These are phyloP conservation scores for Podila horticola DNA, from an alignment of 192 early-diverging fungal species.

Conservation along the genomic window DNA sequence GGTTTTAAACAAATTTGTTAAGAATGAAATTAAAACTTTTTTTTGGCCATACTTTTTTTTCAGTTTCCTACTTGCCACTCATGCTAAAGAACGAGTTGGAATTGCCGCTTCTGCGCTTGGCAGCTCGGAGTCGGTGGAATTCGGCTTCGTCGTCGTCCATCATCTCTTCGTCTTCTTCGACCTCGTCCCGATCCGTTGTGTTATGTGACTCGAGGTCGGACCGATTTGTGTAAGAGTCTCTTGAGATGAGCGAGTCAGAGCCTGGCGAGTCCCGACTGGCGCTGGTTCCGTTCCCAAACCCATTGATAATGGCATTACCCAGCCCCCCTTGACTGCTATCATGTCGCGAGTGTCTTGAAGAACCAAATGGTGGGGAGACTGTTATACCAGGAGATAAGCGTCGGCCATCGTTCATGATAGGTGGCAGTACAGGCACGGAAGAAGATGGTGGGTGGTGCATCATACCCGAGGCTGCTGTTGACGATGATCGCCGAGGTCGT, in stretches of 20 bases:
- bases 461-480: conserved; percentile 23
- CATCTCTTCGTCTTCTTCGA: conserved; percentile 25
- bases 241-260: conserved; percentile 33
- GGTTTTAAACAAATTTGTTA: too few relatives aligned
- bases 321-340: conserved; percentile 18
- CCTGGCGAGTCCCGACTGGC: conserved; percentile 35
- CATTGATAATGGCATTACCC: neutral
- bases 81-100: conserved; percentile 19
- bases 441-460: conserved; percentile 4
- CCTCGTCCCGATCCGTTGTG: conserved; percentile 10
- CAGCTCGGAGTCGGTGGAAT: conserved; percentile 12
- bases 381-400: conserved; percentile 33
- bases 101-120: conserved; percentile 39
- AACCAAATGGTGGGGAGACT: conserved; percentile 20
- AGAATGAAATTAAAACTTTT: too few relatives aligned
- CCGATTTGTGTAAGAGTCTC: conserved; percentile 19
- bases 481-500: conserved; percentile 35
- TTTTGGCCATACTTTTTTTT: too few relatives aligned
- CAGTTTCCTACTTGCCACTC: conserved; percentile 18
- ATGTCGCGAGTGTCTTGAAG: conserved; percentile 26
- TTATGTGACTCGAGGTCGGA: conserved; percentile 20
- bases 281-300: neutral
- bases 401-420: conserved; percentile 30
- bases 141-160: conserved; percentile 12
- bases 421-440: conserved; percentile 31